phyloP scores from a whole-genome alignment of 2,329 filamentous ascomycete genomes.

The Alternaria sp. region DNA sequence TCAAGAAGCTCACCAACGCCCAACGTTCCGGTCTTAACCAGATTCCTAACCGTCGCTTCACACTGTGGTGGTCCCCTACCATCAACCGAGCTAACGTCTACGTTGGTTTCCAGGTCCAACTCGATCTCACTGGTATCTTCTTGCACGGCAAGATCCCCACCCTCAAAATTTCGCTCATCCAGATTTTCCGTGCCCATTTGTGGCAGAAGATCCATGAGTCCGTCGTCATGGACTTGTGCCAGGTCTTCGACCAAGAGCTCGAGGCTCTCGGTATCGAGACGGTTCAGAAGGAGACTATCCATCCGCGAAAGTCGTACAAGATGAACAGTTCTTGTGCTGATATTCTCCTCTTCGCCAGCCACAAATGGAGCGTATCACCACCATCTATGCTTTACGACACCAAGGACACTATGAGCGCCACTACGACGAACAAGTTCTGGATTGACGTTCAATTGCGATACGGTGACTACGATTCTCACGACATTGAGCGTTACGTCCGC shows the following conservation, averaged over 20 bases:
- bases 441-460: constrained; percentile 95
- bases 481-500: constrained; percentile 96
- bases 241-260: constrained; percentile 96
- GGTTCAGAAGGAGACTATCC: constrained; percentile 98
- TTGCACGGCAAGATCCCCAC: constrained; percentile 99
- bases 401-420: constrained; percentile 92
- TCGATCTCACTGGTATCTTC: constrained; percentile 98
- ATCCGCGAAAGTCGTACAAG: constrained; percentile 99
- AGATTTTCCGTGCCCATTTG: constrained; percentile 99
- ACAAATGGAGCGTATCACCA: constrained; percentile 98
- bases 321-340: constrained; percentile 99
- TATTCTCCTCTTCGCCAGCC: constrained; percentile 93
- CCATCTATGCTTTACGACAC: constrained; percentile 95
- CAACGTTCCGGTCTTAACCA: constrained; percentile 97
- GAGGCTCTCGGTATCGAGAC: constrained; percentile 96
- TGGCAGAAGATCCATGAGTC: constrained; percentile 99
- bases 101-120: constrained; percentile 98
- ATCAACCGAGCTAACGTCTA: constrained; percentile 98
- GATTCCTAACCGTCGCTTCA: constrained; percentile 98
- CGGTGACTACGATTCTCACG: constrained; percentile 98
- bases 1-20: constrained; percentile 98
- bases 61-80: constrained; percentile 91
- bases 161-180: constrained; percentile 95
- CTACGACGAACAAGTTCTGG: constrained; percentile 99
- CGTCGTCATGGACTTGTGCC: constrained; percentile 98